phyloP scores from a whole-genome alignment of 2,329 filamentous ascomycete genomes.

The Penicillium capsulatum region DNA sequence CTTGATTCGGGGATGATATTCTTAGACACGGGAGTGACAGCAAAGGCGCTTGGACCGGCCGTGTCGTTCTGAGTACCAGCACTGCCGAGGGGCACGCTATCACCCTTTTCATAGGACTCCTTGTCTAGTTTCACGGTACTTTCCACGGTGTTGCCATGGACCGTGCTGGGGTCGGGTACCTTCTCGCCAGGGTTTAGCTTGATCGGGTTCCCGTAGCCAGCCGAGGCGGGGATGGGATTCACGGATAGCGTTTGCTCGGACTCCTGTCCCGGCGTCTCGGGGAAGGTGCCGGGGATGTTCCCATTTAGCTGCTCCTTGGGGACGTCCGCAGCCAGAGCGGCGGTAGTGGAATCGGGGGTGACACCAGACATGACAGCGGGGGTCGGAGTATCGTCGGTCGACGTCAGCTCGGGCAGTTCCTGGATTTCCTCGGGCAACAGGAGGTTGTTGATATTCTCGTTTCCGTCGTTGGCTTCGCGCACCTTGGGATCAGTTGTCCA shows the following conservation, averaged over 20 bases:
- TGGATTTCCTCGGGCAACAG: conserved; percentile 69
- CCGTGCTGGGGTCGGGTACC: conserved; percentile 62
- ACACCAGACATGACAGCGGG: conserved; percentile 54
- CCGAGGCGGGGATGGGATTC: conserved; percentile 57
- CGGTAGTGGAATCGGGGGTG: conserved; percentile 67
- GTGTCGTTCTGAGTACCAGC: conserved; percentile 42
- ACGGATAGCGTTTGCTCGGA: conserved; percentile 43
- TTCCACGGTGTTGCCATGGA: conserved; percentile 68
- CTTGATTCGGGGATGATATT: conserved; percentile 78
- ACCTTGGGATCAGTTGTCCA: conserved; percentile 82
- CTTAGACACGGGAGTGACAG: conserved; percentile 54
- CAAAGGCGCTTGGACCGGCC: conserved; percentile 37
- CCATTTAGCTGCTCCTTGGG: conserved; percentile 53
- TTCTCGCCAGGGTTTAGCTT: conserved; percentile 73
- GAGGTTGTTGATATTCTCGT: conserved; percentile 90
- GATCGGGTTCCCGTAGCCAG: conserved; percentile 69
- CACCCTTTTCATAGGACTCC: conserved; percentile 78
- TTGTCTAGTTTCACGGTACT: conserved; percentile 65
- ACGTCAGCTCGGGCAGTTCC: conserved; percentile 4
- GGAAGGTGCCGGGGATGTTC: conserved; percentile 62
- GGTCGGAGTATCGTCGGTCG: conserved; percentile 1
- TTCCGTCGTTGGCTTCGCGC: conserved; percentile 75
- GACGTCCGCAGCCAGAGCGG: conserved; percentile 52
- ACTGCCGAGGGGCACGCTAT: conserved; percentile 46
- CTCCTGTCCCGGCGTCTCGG: conserved; percentile 62